These are phyloP conservation scores for Petrea volubilis DNA, from an alignment of 257 asterid genomes.

Conservation along the genomic window DNA sequence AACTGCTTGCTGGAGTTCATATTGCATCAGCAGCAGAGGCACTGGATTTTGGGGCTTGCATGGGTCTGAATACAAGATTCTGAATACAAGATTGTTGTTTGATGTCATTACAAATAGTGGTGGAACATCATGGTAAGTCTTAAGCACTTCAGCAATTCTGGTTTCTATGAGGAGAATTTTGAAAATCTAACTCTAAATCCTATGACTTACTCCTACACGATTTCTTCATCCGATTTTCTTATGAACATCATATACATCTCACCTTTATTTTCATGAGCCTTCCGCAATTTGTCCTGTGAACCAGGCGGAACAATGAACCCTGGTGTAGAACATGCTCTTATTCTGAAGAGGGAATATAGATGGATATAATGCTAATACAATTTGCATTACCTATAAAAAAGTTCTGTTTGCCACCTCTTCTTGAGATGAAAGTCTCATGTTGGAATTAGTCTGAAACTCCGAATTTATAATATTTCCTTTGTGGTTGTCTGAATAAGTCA, in stretches of 20 bases:
- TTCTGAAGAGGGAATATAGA: background rate
- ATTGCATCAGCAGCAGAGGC: slow-evolving; percentile 99
- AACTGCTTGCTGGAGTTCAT: slow-evolving; percentile 99
- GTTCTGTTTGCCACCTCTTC: background rate
- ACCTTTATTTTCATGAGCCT: slow-evolving; percentile 9
- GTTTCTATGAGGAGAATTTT: slow-evolving; percentile 17
- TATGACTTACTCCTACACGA: background rate
- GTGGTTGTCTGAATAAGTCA: background rate
- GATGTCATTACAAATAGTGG: slow-evolving; percentile 68
- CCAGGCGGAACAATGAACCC: background rate
- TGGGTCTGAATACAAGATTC: slow-evolving; percentile 84
- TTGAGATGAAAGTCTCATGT: background rate
- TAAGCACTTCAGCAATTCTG: slow-evolving; percentile 18
- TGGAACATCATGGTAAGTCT: slow-evolving; percentile 93
- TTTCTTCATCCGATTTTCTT: slow-evolving; percentile 8
- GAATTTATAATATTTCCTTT: background rate
- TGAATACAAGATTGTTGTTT: slow-evolving; percentile 72
- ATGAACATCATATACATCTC: background rate
- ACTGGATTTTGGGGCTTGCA: slow-evolving; percentile 86
- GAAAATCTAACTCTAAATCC: slow-evolving; percentile 12
- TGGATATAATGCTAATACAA: background rate
- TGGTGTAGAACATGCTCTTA: background rate
- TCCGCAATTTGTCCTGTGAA: background rate
- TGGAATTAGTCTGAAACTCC: background rate
- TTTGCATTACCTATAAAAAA: background rate